Base-by-base conservation (phyloP, 768 basidiomycete species). In the Chiua virens region DNA sequence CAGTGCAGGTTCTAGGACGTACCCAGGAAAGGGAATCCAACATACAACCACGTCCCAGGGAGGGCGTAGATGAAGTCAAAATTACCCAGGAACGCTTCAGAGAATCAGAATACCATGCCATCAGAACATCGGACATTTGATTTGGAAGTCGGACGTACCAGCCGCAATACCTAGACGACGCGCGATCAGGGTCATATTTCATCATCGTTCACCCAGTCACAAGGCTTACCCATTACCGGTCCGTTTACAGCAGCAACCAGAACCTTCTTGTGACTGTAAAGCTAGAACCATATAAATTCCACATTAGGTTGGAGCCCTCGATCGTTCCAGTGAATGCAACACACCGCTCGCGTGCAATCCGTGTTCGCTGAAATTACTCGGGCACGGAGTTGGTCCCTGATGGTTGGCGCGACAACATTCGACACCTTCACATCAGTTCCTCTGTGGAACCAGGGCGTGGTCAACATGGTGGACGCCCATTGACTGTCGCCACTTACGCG, bases 41-140 rank as follows among this genome's bases (percentile, higher is more conserved):
- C 74, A 32, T 80, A 79, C 5, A 89, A 63, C 81, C 83, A 89
- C 0, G 72, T 77, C 49, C 74, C 71, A 3, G 83, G 80, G 52
- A 87, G 64, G 22, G 80, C 75, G 56, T 86, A 89, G 23, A 89
- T 82, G 56, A 89, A 86, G 65, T 89, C 87, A 52, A 87, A 87
- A 52, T 85, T 79, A 1, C 86, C 85, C n/a, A 86, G 68, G 58
- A 82, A 80, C 3, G 81, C 86, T 85, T 54, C 5, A 34, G 14
- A 27, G 18, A 32, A n/a, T n/a, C n/a, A 39, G 34, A n/a, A 46
- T 17, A 22, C 44, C 13, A 21, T 13, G 22, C 46, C 35, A 42
- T 28, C 20, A 48, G 17, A 27, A 39, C 35, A 7, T 46, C 38
- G 22, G n/a, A 39, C 10, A 7, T 43, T 25, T 10, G 4, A 17